A percentile compares a stretch with the other conserved stretches of the same genome.
Evolutionary conservation across 1,284 basidiomycete genomes (phyloP).

Genomic region (Leucoagaricus sp.): DNA sequence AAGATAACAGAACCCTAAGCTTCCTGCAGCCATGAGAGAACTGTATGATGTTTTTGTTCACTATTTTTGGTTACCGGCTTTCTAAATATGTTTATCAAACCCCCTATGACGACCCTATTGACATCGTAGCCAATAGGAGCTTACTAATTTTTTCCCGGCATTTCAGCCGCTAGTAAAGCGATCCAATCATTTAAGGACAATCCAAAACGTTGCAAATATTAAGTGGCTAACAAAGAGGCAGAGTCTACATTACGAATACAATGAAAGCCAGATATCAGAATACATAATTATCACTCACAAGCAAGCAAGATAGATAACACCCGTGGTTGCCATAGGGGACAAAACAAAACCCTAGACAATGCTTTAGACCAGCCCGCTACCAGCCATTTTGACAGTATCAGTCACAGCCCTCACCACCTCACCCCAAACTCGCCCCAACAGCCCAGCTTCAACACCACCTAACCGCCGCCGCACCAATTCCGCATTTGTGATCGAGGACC

Average conservation of each 20-base stretch:
- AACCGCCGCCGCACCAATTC: slow-evolving; percentile 61
- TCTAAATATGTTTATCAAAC: not conserved
- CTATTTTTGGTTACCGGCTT: not conserved
- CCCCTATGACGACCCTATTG: not conserved
- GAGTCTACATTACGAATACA: not conserved
- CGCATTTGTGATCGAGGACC: slow-evolving; percentile 35
- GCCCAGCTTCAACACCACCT: slow-evolving; percentile 32
- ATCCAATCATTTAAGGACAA: not conserved
- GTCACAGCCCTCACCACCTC: slow-evolving; percentile 54
- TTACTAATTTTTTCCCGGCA: not conserved
- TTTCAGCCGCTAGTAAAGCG: not conserved
- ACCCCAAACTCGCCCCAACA: slow-evolving; percentile 51
- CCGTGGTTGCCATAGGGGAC: not conserved
- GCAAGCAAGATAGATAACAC: not conserved
- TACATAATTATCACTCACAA: not conserved
- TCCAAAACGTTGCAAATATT: not conserved
- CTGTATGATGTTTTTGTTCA: not conserved
- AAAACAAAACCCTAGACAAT: not conserved
- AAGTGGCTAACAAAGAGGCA: not conserved
- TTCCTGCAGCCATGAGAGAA: no score
- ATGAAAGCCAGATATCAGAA: not conserved
- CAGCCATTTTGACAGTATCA: slow-evolving; percentile 77
- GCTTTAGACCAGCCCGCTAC: slow-evolving; percentile 65
- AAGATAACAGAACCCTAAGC: not conserved
- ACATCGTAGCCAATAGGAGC: not conserved